Evolutionary conservation across 2,329 filamentous ascomycete genomes (phyloP).

Genomic region (Verticillium nonalfalfae): DNA sequence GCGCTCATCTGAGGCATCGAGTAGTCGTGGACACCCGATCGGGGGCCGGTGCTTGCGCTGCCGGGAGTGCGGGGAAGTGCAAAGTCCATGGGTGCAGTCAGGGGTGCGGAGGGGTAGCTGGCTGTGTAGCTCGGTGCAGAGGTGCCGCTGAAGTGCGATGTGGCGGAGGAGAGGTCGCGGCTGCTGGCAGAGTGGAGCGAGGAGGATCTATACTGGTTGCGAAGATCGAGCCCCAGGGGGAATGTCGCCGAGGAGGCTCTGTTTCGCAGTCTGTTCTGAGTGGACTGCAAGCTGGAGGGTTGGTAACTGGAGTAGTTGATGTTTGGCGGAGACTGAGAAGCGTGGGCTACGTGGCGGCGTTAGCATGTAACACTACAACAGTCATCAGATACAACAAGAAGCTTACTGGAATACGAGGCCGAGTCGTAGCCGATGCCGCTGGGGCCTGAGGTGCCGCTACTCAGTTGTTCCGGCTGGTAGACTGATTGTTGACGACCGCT

Average conservation of each 20-base stretch:
- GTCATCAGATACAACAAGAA: neutral
- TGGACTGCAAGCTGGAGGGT: constrained; percentile 28
- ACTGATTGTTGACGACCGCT: constrained; percentile 39
- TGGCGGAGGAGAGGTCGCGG: constrained; percentile 16
- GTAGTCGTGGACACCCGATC: constrained; percentile 35
- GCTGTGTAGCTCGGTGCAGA: constrained; percentile 38
- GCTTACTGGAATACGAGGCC: constrained; percentile 45
- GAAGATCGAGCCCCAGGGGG: constrained; percentile 37
- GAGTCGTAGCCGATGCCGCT: constrained; percentile 43
- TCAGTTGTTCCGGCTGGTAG: constrained; percentile 44
- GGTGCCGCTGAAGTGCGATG: constrained; percentile 15
- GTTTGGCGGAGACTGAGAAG: constrained; percentile 41
- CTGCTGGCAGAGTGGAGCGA: constrained; percentile 26
- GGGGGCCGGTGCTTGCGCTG: constrained; percentile 15
- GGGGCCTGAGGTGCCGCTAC: constrained; percentile 23
- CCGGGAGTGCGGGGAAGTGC: constrained; percentile 36
- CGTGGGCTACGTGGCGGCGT: constrained; percentile 27
- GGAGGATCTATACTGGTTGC: constrained; percentile 37
- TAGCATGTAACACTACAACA: neutral
- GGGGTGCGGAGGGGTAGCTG: constrained; percentile 46
- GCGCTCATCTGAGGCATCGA: constrained; percentile 49
- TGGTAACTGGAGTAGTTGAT: constrained; percentile 42
- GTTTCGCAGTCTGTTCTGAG: constrained; percentile 38
- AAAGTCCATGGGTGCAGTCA: constrained; percentile 48
- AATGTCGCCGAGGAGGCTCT: constrained; percentile 43